Base-by-base conservation (phyloP, 148 eudicot genomes). In the Polygonum maritimum region DNA sequence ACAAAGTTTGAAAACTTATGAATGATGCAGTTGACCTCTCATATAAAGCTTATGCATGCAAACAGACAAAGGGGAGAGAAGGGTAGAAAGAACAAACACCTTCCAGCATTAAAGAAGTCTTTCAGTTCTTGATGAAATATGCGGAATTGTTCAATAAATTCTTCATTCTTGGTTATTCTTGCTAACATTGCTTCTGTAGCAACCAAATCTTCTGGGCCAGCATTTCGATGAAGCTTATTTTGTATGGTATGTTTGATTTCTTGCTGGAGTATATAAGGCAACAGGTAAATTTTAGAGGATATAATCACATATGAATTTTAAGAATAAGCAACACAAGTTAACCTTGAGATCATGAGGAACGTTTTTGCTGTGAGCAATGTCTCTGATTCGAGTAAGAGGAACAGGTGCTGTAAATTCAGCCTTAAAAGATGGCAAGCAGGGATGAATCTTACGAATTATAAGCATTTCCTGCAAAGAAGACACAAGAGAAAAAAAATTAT, bases 61-160 rank as follows among this genome's bases (percentile, higher is more conserved):
- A 21, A 22, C 33, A 26, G 21, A 58, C 65, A 58, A 58, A 26
- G 65, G 65, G 35, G 21, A 22, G 65, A 22, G 3, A 16, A 26
- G 26, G 38, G 38, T 67, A 67, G 44, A 67, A 67, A 67, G 71
- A 67, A 67, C 44, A 22, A 35, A 40, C 60, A 92, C 99, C 99
- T 95, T 85, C 96, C 99, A 80, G 99, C 99, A 90, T 95, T 95
- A 84, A 95, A 95, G 81, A 95, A 95, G 86, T 95, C 99, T 81
- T 95, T 95, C 76, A 95, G 88, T 81, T 95, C 99, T 71, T 75
- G 84, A 85, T 88, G 89, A 78, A 95, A 95, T 81, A 89, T 92
- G 81, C 87, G 91, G 75, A 95, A 95, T 77, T 95, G 96, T 70
- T 92, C 94, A 74, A 92, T 92, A 81, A 95, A 95, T 72, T 91